Evolutionary conservation across 2,329 filamentous ascomycete genomes (phyloP), one percentile per base, ranked within the genome.

Genomic region (Dryadomyces quercivorus): DNA sequence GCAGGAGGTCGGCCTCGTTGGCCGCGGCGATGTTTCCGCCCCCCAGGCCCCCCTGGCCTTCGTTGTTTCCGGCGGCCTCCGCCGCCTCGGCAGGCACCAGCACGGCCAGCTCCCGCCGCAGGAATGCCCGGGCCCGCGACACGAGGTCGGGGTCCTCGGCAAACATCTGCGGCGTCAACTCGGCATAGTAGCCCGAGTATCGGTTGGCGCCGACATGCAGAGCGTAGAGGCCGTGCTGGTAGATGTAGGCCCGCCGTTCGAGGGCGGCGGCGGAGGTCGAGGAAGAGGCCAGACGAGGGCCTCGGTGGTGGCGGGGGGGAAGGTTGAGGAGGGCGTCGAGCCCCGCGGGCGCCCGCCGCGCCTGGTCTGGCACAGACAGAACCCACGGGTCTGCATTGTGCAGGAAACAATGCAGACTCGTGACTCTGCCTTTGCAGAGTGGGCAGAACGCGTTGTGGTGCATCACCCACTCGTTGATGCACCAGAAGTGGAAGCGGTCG

Each of bases 181-280:
- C 85, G 50, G 57, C 60, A 67, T 93, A 93, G 67, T 92, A 93
- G 26, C 80, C 77, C 0, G 88, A 93, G n/a, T 84, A 69, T 0
- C 81, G 78, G 64, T 93, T 95, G 2, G 85, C 82, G 47, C 91
- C 92, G 5, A 96, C 81, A 61, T 95, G 88, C 1, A 88, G 76
- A 2, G 88, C 92, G 68, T 83, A 93, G 3, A 87, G 77, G 42
- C 81, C 74, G 57, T 84, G 69, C 20, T 77, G 75, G 66, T 97
- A 96, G 59, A 97, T 75, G 21, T 82, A 70, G 56, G 85, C 80
- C 8, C 92, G 84, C 15, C 77, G 76, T 13, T 75, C 66, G 50
- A 90, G 59, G 58, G 65, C 59, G 54, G 65, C 63, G 55, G 67
- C 61, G 49, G n/a, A n/a, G n/a, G n/a, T n/a, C n/a, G 63, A 43